These are phyloP conservation scores for Fistulifera pelliculosa DNA, from an alignment of 108 stramenopile genomes.

Conservation along the genomic window DNA sequence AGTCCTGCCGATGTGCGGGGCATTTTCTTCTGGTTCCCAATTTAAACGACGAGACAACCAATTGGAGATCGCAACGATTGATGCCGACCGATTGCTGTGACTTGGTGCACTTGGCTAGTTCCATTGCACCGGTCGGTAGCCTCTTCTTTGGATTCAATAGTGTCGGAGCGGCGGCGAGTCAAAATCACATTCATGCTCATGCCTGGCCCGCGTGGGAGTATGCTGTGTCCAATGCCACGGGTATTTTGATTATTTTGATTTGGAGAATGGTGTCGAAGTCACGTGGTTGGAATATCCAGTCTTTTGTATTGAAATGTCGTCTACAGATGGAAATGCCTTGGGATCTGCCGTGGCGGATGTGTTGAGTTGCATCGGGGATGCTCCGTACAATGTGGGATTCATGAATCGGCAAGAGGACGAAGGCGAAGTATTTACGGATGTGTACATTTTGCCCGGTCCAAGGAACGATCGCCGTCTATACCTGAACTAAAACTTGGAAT, in stretches of 20 bases:
- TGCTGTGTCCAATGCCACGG: conserved; percentile 15
- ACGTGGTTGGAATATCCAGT: conserved; percentile 44
- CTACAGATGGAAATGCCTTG: neutral
- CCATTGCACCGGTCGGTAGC: conserved; percentile 32
- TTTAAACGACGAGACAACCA: conserved; percentile 10
- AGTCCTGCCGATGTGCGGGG: conserved; percentile 48
- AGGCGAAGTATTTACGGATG: conserved; percentile 9
- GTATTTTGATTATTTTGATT: too few relatives aligned
- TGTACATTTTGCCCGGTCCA: conserved; percentile 44
- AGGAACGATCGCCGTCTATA: conserved; percentile 20
- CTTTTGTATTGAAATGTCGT: conserved; percentile 41
- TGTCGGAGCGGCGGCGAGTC: conserved; percentile 49
- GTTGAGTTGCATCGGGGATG: conserved; percentile 25
- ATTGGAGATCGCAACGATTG: conserved; percentile 49
- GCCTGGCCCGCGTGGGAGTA: conserved; percentile 22
- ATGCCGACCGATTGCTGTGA: conserved; percentile 29
- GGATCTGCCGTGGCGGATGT: conserved; percentile 6
- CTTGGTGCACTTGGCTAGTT: conserved; percentile 28
- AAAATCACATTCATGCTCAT: conserved; percentile 61
- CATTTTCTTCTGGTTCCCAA: conserved; percentile 47
- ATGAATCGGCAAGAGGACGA: conserved; percentile 23
- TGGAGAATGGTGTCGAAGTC: conserved; percentile 12
- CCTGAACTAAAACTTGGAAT: conserved; percentile 26
- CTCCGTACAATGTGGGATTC: conserved; percentile 32
- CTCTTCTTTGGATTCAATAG: conserved; percentile 37